These are phyloP conservation scores for Gamarada debralockiae DNA, from an alignment of 495 filamentous ascomycete species.

Conservation along the genomic window DNA sequence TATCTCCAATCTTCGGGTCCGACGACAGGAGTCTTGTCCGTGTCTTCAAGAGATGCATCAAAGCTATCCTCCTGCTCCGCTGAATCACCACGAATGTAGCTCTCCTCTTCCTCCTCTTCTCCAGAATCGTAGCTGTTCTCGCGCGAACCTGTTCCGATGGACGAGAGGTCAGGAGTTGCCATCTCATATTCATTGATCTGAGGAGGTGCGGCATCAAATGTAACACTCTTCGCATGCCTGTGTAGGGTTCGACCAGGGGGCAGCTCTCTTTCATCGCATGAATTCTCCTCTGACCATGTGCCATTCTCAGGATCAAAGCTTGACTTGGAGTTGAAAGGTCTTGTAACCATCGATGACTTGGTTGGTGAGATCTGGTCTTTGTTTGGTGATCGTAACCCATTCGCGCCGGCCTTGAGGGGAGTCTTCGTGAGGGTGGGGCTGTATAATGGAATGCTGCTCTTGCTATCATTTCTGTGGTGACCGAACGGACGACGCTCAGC, in stretches of 20 bases:
- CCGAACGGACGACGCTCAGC: constrained; percentile 31
- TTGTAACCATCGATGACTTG: constrained; percentile 77
- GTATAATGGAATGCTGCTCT: constrained; percentile 42
- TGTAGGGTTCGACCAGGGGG: constrained; percentile 58
- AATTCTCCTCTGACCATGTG: constrained; percentile 66
- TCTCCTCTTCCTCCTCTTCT: constrained; percentile 64
- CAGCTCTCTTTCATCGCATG: constrained; percentile 45
- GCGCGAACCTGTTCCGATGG: constrained; percentile 78
- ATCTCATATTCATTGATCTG: constrained; percentile 97
- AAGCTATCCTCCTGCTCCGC: constrained; percentile 83
- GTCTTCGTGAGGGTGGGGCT: constrained; percentile 26
- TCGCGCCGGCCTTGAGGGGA: constrained; percentile 14
- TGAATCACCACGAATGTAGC: constrained; percentile 65
- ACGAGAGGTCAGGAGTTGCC: constrained; percentile 92
- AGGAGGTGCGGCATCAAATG: constrained; percentile 89
- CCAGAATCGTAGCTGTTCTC: constrained; percentile 86
- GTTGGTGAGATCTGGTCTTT: constrained; percentile 74
- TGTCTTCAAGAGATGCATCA: constrained; percentile 89
- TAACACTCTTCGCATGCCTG: constrained; percentile 91
- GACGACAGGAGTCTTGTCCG: constrained; percentile 94
- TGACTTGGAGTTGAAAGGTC: constrained; percentile 60
- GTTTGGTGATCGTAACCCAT: constrained; percentile 56
- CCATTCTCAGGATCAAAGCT: constrained; percentile 68
- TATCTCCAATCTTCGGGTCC: constrained; percentile 93
- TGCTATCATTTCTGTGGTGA: constrained; percentile 42